A percentile compares a stretch with the other conserved stretches of the same genome.
These are phyloP conservation scores for Nothopassalora personata DNA, from an alignment of 2,329 filamentous ascomycete genomes.

Conservation along the genomic window DNA sequence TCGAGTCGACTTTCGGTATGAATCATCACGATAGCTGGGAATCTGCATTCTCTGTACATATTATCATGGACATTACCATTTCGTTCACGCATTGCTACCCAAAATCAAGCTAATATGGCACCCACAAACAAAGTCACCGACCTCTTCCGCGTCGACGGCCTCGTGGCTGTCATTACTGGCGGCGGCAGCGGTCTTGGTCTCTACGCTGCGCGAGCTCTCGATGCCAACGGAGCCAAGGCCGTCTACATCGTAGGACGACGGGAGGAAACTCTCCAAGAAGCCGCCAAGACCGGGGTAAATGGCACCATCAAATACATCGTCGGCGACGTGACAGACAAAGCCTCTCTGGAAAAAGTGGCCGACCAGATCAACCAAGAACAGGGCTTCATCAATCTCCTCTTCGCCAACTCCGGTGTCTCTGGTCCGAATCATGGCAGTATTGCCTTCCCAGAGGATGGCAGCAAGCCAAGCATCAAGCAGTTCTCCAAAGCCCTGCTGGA, in stretches of 20 bases:
- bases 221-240: conserved; percentile 46
- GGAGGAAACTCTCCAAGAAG: conserved; percentile 41
- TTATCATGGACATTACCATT: not conserved
- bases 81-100: not conserved
- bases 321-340: conserved; percentile 43
- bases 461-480: conserved; percentile 18
- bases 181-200: conserved; percentile 49
- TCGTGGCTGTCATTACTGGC: conserved; percentile 51
- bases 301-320: conserved; percentile 41
- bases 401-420: conserved; percentile 33
- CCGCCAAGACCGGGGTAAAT: conserved; percentile 35
- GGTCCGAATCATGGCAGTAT: conserved; percentile 18
- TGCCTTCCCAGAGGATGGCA: conserved; percentile 10
- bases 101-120: not conserved
- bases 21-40: too few species aligned
- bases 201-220: conserved; percentile 40
- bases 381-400: conserved; percentile 33
- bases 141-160: conserved; percentile 47
- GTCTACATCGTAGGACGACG: conserved; percentile 52
- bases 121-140: conserved; percentile 18
- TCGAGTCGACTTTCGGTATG: too few species aligned
- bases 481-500: conserved; percentile 20
- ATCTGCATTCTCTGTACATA: not conserved
- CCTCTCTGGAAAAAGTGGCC: conserved; percentile 36
- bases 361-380: conserved; percentile 36